Evolutionary conservation across 2,329 filamentous ascomycete species (phyloP), one percentile per base, ranked within the genome.

Genomic region (Stemphylium vesicarium): DNA sequence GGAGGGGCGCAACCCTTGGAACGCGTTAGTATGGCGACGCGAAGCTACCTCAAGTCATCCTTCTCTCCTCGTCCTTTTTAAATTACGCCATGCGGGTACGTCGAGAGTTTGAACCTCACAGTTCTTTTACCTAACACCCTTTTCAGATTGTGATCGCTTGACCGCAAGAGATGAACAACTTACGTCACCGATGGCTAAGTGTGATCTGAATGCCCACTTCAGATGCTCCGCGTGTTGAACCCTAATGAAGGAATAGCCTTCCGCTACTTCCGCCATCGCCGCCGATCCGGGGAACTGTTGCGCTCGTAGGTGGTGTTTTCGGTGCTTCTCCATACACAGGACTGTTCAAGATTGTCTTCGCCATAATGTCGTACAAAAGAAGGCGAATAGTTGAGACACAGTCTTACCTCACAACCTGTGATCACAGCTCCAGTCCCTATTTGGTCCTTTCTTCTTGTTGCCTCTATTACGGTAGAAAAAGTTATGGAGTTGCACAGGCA

Each of bases 401-500:
- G 29, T 15, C 16, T 18, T 26, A 2, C 11, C n/a, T 9, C 4
- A 15, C 18, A 44, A 9, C 20, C 31, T 4, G 33, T 11, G 8
- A 7, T 3, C 18, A 16, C 41, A 16, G 18, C 15, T 8, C 6
- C 32, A 22, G 33, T 9, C 5, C 9, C 13, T 5, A n/a, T 15
- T 31, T 6, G 4, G 15, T 18, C 16, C 8, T 26, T 32, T 18
- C 11, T 26, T 22, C 32, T 20, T 8, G 9, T 16, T 9, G 7
- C n/a, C 10, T 12, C 4, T 11, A 42, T 33, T 26, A 26, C 5
- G 11, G 11, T 42, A 41, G n/a, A 13, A 37, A 20, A 8, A 47
- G 3, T 16, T 37, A 32, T 38, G 16, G 18, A 43, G 36, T 36
- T 54, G 46, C 53, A 51, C 50, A 56, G 42, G 38, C 50, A 40